Evolutionary conservation across 2,329 filamentous ascomycete genomes (phyloP), one percentile per base, ranked within the genome.

Genomic region (Pseudocercospora crystallina): DNA sequence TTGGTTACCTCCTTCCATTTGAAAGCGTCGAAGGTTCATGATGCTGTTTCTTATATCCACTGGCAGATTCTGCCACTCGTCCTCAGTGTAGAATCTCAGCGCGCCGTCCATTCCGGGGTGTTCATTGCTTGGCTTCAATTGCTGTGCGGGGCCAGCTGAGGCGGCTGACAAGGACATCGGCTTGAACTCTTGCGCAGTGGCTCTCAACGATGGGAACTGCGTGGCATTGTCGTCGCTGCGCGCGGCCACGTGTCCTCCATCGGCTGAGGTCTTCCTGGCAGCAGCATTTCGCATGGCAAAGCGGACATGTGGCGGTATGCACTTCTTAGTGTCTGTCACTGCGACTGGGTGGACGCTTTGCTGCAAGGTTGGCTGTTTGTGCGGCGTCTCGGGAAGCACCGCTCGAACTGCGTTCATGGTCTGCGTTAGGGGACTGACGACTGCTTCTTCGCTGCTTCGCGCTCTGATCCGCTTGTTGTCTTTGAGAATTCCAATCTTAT

Each of bases 161-260:
- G 20, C 20, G 20, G 20, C 20, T 4, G 20, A 26, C 20, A 7
- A 26, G 4, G 37, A 49, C 20, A 59, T 56, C 11, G 63, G 63
- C 44, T 31, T 59, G 54, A 65, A 65, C 29, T 60, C 53, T 34
- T 51, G 36, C 7, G 62, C 63, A 17, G 61, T 63, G 9, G 61
- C 61, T 47, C 63, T 51, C 3, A 65, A 52, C 5, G 59, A 57
- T 13, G 46, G 57, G 11, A 38, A 9, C 15, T 43, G 49, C 33
- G 44, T 17, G n/a, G n/a, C 13, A 29, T n/a, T 37, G 15, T 4
- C 13, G 10, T 33, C n/a, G 13, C 26, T 20, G 26, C n/a, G 12
- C 7, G 14, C 4, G 9, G 14, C 20, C 12, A 2, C 14, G 30
- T 30, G 13, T 9, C 30, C 29, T 31, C 11, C 15, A 14, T 10